These are phyloP conservation scores for Xeromyces bisporus DNA, from an alignment of 495 filamentous ascomycete species.

Conservation along the genomic window DNA sequence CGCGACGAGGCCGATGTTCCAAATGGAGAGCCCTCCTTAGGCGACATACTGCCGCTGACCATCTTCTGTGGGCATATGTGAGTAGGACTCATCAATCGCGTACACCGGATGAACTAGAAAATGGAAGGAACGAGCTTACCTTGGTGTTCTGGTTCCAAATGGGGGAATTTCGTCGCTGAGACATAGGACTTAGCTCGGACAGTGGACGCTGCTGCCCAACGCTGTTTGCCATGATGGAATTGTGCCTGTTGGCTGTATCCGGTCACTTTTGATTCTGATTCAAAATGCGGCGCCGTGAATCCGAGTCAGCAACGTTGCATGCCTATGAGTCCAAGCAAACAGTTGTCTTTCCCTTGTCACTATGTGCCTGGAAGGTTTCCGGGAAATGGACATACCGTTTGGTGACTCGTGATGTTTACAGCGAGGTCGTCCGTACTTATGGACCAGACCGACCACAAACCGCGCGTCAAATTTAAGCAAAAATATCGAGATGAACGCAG, in stretches of 20 bases:
- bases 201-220: conserved; percentile 32
- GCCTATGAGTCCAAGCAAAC: no score
- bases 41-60: conserved; percentile 49
- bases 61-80: conserved; percentile 9
- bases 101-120: conserved; percentile 14
- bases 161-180: conserved; percentile 51
- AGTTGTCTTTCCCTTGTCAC: no score
- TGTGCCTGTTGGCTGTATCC: no score
- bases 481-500: no score
- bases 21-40: conserved; percentile 61
- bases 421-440: no score
- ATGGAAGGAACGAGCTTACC: conserved; percentile 25
- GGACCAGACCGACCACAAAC: no score
- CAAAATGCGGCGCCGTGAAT: conserved; percentile 1
- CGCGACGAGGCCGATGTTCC: conserved; percentile 51
- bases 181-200: conserved; percentile 39
- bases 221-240: conserved; percentile 21
- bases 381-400: no score
- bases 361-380: no score
- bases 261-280: no score
- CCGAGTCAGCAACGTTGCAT: conserved; percentile 1
- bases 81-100: conserved; percentile 1
- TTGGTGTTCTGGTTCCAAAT: conserved; percentile 54
- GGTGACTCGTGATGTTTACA: no score
- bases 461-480: no score